Evolutionary conservation across 2,329 filamentous ascomycete species (phyloP).

Genomic region (Microthyrium microscopicum): DNA sequence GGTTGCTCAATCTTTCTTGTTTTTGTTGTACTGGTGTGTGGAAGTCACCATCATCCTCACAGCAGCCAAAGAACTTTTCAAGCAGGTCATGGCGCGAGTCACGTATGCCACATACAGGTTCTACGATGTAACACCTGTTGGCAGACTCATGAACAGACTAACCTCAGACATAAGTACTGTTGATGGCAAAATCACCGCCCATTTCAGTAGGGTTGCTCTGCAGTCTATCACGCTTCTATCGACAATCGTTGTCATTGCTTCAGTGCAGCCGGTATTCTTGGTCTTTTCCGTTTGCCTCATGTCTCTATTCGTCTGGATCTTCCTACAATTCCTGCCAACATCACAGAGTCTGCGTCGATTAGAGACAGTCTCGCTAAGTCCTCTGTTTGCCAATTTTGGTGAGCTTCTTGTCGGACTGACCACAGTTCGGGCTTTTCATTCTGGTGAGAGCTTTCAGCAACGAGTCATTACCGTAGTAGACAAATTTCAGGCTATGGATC

Average conservation of each 20-base stretch:
- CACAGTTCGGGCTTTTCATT: conserved; percentile 69
- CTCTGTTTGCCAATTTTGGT: conserved; percentile 84
- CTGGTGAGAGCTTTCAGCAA: conserved; percentile 62
- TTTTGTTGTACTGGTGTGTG: conserved; percentile 28
- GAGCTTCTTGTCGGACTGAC: conserved; percentile 72
- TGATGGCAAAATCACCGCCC: conserved; percentile 66
- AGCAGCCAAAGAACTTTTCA: conserved; percentile 61
- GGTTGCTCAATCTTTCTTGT: conserved; percentile 38
- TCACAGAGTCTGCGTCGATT: conserved; percentile 70
- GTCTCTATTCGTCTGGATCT: conserved; percentile 52
- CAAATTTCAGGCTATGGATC: conserved; percentile 84
- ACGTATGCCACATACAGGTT: conserved; percentile 73
- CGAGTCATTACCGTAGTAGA: conserved; percentile 69
- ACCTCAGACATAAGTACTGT: conserved; percentile 82
- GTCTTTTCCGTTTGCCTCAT: conserved; percentile 54
- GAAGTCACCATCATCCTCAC: conserved; percentile 57
- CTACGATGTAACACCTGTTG: conserved; percentile 79
- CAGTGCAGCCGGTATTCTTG: conserved; percentile 62
- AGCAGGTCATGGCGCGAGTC: conserved; percentile 53
- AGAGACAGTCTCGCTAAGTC: conserved; percentile 79
- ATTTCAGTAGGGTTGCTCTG: conserved; percentile 56
- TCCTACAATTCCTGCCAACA: conserved; percentile 60
- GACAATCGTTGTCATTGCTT: conserved; percentile 61
- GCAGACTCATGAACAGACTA: conserved; percentile 79
- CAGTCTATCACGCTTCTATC: conserved; percentile 54